A percentile compares a stretch with the other conserved stretches of the same genome.
These are phyloP conservation scores for Phyllosticta paracitricarpa DNA, from an alignment of 2,329 filamentous ascomycete genomes.

Conservation along the genomic window DNA sequence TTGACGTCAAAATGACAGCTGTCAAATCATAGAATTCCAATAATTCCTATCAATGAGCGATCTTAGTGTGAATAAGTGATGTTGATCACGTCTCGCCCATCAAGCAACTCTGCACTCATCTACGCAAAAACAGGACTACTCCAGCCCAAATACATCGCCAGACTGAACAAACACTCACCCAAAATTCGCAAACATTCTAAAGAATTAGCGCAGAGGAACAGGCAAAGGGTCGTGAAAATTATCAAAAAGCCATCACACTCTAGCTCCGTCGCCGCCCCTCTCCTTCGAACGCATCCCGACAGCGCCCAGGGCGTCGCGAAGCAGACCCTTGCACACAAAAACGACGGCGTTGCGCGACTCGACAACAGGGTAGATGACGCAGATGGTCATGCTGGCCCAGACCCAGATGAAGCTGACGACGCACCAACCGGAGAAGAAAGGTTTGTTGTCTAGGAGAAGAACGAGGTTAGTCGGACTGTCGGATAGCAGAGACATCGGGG, in stretches of 20 bases:
- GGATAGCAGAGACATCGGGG: neutral
- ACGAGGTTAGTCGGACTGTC: neutral
- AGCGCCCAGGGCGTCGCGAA: neutral
- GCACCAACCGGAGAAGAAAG: constrained; percentile 31
- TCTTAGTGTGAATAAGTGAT: too few relatives aligned
- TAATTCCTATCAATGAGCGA: too few relatives aligned
- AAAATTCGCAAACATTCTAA: too few relatives aligned
- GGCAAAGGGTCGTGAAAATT: neutral
- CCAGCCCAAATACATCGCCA: too few relatives aligned
- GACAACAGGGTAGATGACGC: constrained; percentile 31
- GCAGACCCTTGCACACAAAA: neutral
- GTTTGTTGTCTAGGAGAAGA: constrained; percentile 2
- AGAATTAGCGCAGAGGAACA: too few relatives aligned
- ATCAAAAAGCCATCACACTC: neutral
- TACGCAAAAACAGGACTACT: too few relatives aligned
- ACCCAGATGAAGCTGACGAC: constrained; percentile 34
- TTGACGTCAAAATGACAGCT: too few relatives aligned
- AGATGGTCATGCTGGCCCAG: constrained; percentile 28
- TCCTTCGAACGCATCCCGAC: neutral
- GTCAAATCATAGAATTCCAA: too few relatives aligned
- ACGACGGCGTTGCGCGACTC: constrained; percentile 15
- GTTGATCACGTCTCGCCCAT: too few relatives aligned
- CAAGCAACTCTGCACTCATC: too few relatives aligned
- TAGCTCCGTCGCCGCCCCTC: neutral
- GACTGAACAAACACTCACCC: too few relatives aligned